phyloP scores from a whole-genome alignment of 257 asterid genomes.

The Petunia secreta region DNA sequence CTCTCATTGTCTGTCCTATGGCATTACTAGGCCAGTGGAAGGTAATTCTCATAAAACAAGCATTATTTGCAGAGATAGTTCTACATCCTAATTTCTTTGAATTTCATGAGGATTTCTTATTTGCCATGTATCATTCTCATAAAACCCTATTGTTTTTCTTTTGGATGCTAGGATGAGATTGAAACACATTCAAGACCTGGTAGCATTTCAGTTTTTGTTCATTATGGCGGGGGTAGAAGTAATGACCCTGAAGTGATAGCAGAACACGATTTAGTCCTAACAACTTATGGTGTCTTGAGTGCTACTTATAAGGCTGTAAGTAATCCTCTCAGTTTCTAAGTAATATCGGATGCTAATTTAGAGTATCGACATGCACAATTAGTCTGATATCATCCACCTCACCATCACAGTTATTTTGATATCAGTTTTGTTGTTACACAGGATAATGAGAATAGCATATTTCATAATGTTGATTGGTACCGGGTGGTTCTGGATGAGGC shows the following conservation, averaged over 20 bases:
- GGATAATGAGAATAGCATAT: constrained; percentile 62
- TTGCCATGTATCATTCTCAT: not conserved
- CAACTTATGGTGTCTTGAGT: constrained; percentile 76
- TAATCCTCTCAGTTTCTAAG: not conserved
- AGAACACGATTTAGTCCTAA: constrained; percentile 74
- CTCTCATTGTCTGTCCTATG: constrained; percentile 88
- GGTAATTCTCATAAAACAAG: constrained; percentile 41
- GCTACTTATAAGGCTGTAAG: constrained; percentile 71
- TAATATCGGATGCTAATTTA: not conserved
- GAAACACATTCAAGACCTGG: constrained; percentile 67
- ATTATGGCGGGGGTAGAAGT: constrained; percentile 75
- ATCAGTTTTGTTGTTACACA: constrained; percentile 28
- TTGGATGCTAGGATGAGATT: constrained; percentile 62
- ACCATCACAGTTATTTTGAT: not conserved
- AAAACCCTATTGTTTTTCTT: constrained; percentile 3
- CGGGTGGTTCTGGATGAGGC: constrained; percentile 91
- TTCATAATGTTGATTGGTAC: constrained; percentile 82
- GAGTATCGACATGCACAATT: not conserved
- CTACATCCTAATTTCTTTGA: not conserved
- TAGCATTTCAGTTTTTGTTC: constrained; percentile 64
- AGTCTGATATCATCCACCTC: not conserved
- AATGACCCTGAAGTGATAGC: constrained; percentile 62
- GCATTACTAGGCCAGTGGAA: constrained; percentile 94
- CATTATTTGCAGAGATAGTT: not conserved
- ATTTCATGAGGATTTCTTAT: not conserved